phyloP scores from a whole-genome alignment of 768 basidiomycete species.

The Cyclocybe aegerita region DNA sequence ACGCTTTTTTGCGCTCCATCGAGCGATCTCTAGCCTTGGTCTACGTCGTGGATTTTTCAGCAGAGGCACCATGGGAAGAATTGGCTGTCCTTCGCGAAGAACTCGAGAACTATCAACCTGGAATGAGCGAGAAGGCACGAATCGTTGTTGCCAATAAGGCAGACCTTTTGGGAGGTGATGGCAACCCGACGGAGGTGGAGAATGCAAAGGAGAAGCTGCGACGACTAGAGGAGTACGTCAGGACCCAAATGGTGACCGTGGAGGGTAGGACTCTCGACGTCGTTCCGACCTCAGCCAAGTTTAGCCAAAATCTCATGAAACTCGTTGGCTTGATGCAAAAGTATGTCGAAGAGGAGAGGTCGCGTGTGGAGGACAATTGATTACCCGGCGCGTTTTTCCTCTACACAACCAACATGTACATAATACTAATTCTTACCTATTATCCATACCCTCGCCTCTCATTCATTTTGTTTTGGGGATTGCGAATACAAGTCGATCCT shows the following conservation, averaged over 20 bases:
- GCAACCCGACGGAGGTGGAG: constrained; percentile 44
- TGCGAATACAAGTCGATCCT: too few species aligned
- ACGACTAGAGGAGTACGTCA: constrained; percentile 57
- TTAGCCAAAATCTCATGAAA: constrained; percentile 72
- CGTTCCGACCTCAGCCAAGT: constrained; percentile 85
- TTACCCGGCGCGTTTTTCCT: constrained; percentile 3
- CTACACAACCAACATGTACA: constrained; percentile 1
- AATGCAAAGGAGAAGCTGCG: constrained; percentile 57
- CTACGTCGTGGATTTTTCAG: constrained; percentile 89
- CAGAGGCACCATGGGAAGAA: constrained; percentile 75
- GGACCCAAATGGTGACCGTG: constrained; percentile 37
- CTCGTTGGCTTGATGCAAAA: constrained; percentile 66
- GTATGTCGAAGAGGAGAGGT: constrained; percentile 51
- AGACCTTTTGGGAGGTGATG: constrained; percentile 67
- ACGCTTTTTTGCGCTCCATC: constrained; percentile 90
- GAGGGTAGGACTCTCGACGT: constrained; percentile 54
- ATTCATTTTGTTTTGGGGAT: too few species aligned
- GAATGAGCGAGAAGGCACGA: constrained; percentile 72
- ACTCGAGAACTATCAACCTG: constrained; percentile 77
- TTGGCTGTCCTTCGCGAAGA: constrained; percentile 74
- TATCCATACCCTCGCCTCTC: too few species aligned
- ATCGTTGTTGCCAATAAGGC: constrained; percentile 96
- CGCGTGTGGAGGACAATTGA: constrained; percentile 14
- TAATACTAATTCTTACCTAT: constrained; percentile 1
- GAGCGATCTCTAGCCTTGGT: constrained; percentile 88